A percentile compares a stretch with the other conserved stretches of the same genome.
Evolutionary conservation across 2,329 filamentous ascomycete genomes (phyloP).

Genomic region (Nothophoma quercina): DNA sequence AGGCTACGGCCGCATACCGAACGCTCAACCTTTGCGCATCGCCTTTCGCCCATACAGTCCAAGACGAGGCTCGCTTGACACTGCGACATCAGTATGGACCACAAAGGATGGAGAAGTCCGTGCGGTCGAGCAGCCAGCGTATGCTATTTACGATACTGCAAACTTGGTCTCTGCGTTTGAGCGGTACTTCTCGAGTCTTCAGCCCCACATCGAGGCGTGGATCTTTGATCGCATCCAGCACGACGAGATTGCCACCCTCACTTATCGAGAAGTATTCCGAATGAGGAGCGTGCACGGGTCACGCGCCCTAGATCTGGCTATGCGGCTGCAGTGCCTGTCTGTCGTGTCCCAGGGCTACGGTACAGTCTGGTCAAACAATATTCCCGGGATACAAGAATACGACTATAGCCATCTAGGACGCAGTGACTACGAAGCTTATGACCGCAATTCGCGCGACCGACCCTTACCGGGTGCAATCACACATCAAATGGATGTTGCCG

Average conservation of each 20-base stretch:
- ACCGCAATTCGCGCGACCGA: constrained; percentile 42
- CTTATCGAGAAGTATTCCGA: constrained; percentile 44
- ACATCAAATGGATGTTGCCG: constrained; percentile 48
- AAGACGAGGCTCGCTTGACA: constrained; percentile 36
- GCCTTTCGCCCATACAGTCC: constrained; percentile 40
- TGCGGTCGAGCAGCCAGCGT: constrained; percentile 42
- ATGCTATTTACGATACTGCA: constrained; percentile 45
- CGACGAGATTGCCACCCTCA: constrained; percentile 40
- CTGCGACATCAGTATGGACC: constrained; percentile 40
- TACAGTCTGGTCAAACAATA: constrained; percentile 40
- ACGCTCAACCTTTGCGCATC: constrained; percentile 34
- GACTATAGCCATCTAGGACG: constrained; percentile 41
- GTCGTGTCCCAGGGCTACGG: constrained; percentile 49
- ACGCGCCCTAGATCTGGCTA: constrained; percentile 39
- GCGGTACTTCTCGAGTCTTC: constrained; percentile 37
- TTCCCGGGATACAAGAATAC: constrained; percentile 43
- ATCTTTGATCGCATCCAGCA: constrained; percentile 39
- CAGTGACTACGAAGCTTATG: constrained; percentile 47
- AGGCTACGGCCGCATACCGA: constrained; percentile 40
- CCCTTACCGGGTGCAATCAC: constrained; percentile 46
- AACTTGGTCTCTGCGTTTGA: constrained; percentile 37
- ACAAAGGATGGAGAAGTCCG: constrained; percentile 39
- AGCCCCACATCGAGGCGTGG: constrained; percentile 42
- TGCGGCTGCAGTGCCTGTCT: constrained; percentile 46
- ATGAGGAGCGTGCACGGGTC: constrained; percentile 32